Evolutionary conservation across 2,329 filamentous ascomycete species (phyloP), one percentile per base, ranked within the genome.

Genomic region (Thielaviopsis populi): DNA sequence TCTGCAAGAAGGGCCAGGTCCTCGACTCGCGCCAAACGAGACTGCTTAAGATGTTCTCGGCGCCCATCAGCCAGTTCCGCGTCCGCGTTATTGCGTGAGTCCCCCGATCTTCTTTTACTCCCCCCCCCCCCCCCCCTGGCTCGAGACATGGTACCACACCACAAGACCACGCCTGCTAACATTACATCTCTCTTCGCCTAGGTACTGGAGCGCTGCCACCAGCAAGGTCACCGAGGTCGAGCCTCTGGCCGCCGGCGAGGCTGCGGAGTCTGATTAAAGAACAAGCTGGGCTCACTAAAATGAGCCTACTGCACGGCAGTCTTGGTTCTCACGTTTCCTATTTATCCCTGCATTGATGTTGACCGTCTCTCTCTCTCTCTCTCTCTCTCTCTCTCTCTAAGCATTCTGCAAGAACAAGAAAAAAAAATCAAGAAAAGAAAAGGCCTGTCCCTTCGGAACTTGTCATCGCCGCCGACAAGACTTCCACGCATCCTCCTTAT

Each of bases 11-110:
- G 74, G 94, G 92, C 11, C 84, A 96, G 72, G 80, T 84, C 54
- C 76, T 99, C 69, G 91, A 96, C 75, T 91, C 88, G 69, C 83
- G 92, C 70, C 94, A 99, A 80, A 96, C 94, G 65, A 87, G 91
- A 68, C 77, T 99, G 72, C 75, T 99, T 75, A 97, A 97, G 83
- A 80, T 96, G 70, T 97, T 99, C 76, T 87, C 90, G 62, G 83
- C 96, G 65, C 89, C 88, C 67, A 83, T 94, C 75, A 89, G 90
- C 65, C 91, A 97, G 77, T 99, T 99, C 78, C 86, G 81, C 73
- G 85, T 99, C 65, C 81, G 84, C 70, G 77, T 95, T 68, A 77
- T 88, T 74, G 91, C 91, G 72, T 87, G 80, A 74, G 80, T 79
- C 54, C 4, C 17, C 19, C 17, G n/a, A n/a, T n/a, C n/a, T n/a